Evolutionary conservation across 192 early-diverging fungal species (phyloP).

Genomic region (Rhizophagus clarus): DNA sequence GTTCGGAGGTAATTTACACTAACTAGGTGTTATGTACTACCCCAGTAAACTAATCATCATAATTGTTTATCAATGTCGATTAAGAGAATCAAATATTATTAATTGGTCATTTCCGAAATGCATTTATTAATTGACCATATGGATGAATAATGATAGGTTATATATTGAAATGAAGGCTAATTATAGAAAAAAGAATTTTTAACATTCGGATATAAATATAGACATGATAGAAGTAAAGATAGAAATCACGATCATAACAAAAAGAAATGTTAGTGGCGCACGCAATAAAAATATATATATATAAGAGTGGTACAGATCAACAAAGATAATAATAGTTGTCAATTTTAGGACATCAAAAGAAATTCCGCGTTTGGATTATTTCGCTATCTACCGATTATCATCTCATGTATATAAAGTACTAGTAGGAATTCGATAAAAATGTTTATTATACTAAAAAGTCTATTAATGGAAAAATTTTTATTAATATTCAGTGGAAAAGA

Average conservation of each 20-base stretch:
- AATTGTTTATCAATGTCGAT: background rate
- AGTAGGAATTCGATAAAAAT: background rate
- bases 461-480: background rate
- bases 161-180: background rate
- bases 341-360: background rate
- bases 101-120: background rate
- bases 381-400: too few species aligned
- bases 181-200: background rate
- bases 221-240: background rate
- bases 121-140: background rate
- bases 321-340: background rate
- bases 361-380: background rate
- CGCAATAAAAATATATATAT: background rate
- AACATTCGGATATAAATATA: background rate
- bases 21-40: background rate
- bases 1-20: background rate
- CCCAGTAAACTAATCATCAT: background rate
- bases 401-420: too few species aligned
- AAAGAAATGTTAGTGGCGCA: background rate
- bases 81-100: background rate
- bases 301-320: background rate
- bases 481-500: too few species aligned
- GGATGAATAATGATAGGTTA: background rate
- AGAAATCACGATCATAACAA: background rate
- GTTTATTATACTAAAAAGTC: background rate